These are phyloP conservation scores for Coffea eugenioides DNA, from an alignment of 257 asterid species.

Conservation along the genomic window DNA sequence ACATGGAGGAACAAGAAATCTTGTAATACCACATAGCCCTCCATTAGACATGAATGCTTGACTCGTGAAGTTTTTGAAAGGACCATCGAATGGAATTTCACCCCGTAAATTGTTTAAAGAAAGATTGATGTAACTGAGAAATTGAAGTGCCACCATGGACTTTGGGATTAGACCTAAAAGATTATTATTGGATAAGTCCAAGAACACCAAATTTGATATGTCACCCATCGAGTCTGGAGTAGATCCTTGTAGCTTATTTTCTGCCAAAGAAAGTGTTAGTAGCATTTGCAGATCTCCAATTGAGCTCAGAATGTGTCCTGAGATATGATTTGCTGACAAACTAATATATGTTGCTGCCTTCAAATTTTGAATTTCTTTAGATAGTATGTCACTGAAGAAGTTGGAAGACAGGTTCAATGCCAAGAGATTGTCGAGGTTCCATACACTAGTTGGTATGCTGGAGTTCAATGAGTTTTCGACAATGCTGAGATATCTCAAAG, in stretches of 20 bases:
- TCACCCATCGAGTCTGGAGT: constrained; percentile 18
- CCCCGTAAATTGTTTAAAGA: constrained; percentile 32
- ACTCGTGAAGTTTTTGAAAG: constrained; percentile 24
- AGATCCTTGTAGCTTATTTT: constrained; percentile 23
- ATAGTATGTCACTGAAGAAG: constrained; percentile 16
- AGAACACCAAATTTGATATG: constrained; percentile 17
- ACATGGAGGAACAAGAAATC: constrained; percentile 28
- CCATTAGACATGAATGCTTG: constrained; percentile 23
- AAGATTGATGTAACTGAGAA: constrained; percentile 24
- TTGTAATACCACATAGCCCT: constrained; percentile 28
- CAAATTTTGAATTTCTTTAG: constrained; percentile 22
- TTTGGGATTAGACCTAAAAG: constrained; percentile 25
- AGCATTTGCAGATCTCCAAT: constrained; percentile 12
- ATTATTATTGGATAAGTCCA: constrained; percentile 18
- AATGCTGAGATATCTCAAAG: not conserved
- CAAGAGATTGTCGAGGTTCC: constrained; percentile 26
- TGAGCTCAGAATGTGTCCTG: constrained; percentile 16
- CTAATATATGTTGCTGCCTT: constrained; percentile 3
- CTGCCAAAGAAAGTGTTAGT: constrained; percentile 17
- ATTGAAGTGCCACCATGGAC: constrained; percentile 23
- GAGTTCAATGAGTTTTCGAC: constrained; percentile 19
- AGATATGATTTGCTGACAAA: constrained; percentile 23
- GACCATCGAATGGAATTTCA: constrained; percentile 27
- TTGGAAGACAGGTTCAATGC: constrained; percentile 25
- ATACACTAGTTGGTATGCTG: constrained; percentile 18